Percentiles rank a stretch among this genome's conserved stretches.
These are phyloP conservation scores for Raddia guianensis DNA, from an alignment of 176 grass and related monocot species.

Conservation along the genomic window DNA sequence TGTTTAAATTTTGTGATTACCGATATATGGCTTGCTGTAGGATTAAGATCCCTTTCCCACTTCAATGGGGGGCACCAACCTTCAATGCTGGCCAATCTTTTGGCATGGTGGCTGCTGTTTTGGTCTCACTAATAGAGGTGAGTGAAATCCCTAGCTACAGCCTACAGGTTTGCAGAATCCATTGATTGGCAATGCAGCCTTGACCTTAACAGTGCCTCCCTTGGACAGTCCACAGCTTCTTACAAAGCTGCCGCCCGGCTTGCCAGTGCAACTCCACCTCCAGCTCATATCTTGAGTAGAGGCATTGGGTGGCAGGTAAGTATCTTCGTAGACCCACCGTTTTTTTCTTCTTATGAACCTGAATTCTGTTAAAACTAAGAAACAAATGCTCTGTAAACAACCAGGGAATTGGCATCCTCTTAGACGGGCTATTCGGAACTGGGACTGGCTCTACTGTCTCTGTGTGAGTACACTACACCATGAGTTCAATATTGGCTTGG, in stretches of 20 bases:
- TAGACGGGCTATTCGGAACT: slow-evolving; percentile 88
- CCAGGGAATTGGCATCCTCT: slow-evolving; percentile 87
- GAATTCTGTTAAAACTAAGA: slow-evolving; percentile 33
- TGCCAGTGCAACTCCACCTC: slow-evolving; percentile 91
- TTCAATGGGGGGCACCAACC: slow-evolving; percentile 97
- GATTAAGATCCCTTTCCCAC: slow-evolving; percentile 93
- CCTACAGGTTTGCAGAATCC: slow-evolving; percentile 5
- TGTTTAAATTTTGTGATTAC: not conserved
- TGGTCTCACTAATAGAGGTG: slow-evolving; percentile 95
- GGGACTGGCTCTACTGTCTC: slow-evolving; percentile 86
- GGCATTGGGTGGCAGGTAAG: slow-evolving; percentile 95
- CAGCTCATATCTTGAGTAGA: slow-evolving; percentile 88
- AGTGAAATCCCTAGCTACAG: slow-evolving; percentile 41
- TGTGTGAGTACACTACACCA: slow-evolving; percentile 58
- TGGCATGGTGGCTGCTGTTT: slow-evolving; percentile 94
- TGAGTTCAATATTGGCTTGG: not conserved
- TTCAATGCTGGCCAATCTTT: slow-evolving; percentile 94
- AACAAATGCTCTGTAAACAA: slow-evolving; percentile 25
- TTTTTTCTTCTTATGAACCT: slow-evolving; percentile 19
- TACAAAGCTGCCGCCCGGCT: slow-evolving; percentile 91
- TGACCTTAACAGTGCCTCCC: slow-evolving; percentile 27
- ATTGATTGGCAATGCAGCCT: not conserved
- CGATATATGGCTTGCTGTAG: slow-evolving; percentile 44
- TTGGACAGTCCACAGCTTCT: slow-evolving; percentile 77
- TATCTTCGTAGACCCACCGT: not conserved